Evolutionary conservation across 1,284 basidiomycete species (phyloP).

Genomic region (Microbotryum saponariae): DNA sequence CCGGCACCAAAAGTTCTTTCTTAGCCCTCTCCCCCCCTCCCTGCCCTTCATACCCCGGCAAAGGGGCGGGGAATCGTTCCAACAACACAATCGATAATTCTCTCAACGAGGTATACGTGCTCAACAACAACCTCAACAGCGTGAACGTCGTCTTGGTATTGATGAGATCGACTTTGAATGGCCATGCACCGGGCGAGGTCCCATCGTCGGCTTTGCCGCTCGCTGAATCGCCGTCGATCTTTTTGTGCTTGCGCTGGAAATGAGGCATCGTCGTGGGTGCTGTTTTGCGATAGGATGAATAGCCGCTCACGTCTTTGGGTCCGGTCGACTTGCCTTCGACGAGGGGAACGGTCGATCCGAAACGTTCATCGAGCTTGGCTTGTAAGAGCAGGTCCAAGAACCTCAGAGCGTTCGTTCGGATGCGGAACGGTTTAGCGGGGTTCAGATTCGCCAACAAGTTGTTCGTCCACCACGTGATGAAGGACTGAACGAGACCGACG

Average conservation of each 20-base stretch:
- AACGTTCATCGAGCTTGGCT: constrained; percentile 20
- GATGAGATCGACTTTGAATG: constrained; percentile 22
- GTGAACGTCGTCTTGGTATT: constrained; percentile 19
- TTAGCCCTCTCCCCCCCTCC: constrained; percentile 16
- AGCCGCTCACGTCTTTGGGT: constrained; percentile 14
- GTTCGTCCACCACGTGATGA: constrained; percentile 12
- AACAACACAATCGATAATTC: constrained; percentile 22
- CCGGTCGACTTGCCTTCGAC: background rate
- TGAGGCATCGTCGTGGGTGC: constrained; percentile 18
- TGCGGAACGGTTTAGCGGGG: constrained; percentile 26
- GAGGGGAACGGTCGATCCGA: background rate
- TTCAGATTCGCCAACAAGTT: constrained; percentile 22
- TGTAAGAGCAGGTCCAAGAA: constrained; percentile 28
- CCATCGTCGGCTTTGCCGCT: background rate
- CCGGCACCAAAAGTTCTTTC: constrained; percentile 21
- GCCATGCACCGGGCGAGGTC: constrained; percentile 11
- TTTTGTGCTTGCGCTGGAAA: constrained; percentile 20
- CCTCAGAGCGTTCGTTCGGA: constrained; percentile 27
- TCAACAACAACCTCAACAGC: constrained; percentile 22
- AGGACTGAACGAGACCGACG: constrained; percentile 9
- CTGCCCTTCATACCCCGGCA: constrained; percentile 27
- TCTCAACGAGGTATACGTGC: constrained; percentile 27
- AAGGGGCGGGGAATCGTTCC: constrained; percentile 27
- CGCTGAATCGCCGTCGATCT: constrained; percentile 1
- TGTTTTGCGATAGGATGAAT: constrained; percentile 24